Base-by-base conservation (phyloP, 306 rosid species). In the Acacia melanoxylon region DNA sequence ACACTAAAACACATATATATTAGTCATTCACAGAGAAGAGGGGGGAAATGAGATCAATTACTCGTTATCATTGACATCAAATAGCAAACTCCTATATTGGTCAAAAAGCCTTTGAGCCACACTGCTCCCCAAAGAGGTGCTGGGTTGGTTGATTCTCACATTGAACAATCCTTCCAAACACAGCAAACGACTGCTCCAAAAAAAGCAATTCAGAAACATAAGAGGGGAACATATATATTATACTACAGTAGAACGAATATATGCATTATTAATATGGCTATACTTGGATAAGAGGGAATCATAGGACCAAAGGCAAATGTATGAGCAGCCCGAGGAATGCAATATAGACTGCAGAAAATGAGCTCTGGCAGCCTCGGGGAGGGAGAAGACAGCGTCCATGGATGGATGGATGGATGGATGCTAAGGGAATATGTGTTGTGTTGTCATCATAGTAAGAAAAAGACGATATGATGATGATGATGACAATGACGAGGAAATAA, bases 221-320 rank as follows among this genome's bases (percentile, higher is more conserved):
- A 31, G 35, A 31, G 35, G 35, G 13, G 12, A 44, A 44, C 2
- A 44, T 7, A 7, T 7, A 1, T 29, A 29, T 29, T 29, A 45
- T 45, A 45, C 12, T 10, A 45, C 49, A 45, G 14, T 14, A 12
- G 10, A 48, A 48, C 14, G 52, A 48, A 10, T 46, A 14, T 48
- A 14, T 48, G 52, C 52, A 48, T 48, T 48, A 48, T 2, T 12
- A 11, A 44, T 44, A 62, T 12, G 63, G 12, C n/a, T 73, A 37
- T 89, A 94, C 98, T 90, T 94, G 49, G 90, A 37, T 44, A 85
- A 83, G 33, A 76, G 83, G 63, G 91, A 86, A 73, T 78, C 78
- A 79, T 42, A 69, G 74, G 90, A 75, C 95, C 98, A 95, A 2
- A 95, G 75, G 65, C 97, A 93, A 84, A 93, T 84, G 93, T 95